Percentiles rank a stretch among this genome's conserved stretches.
These are phyloP conservation scores for Trichoderma arundinaceum DNA, from an alignment of 2,329 filamentous ascomycete genomes.

Conservation along the genomic window DNA sequence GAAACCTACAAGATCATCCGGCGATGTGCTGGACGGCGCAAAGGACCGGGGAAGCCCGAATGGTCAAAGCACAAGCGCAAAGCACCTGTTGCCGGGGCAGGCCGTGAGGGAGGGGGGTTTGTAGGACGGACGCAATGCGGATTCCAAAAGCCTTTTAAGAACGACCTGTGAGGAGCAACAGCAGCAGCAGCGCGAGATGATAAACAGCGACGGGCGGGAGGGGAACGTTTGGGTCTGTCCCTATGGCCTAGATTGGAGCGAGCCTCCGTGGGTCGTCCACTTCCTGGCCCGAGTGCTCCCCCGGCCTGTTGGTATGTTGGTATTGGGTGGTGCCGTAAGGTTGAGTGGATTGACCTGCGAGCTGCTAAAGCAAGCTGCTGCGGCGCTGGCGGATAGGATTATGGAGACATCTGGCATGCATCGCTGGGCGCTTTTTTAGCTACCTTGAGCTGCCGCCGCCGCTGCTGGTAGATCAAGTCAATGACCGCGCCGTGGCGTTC, in stretches of 20 bases:
- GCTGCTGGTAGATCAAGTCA: conserved; percentile 21
- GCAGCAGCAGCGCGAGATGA: conserved; percentile 31
- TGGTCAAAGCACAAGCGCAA: conserved; percentile 27
- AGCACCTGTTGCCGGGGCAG: conserved; percentile 26
- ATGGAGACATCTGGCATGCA: conserved; percentile 31
- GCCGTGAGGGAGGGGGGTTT: conserved; percentile 31
- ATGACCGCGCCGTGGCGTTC: conserved; percentile 18
- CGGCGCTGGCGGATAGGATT: conserved; percentile 29
- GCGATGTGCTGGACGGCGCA: conserved; percentile 29
- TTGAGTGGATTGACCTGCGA: conserved; percentile 30
- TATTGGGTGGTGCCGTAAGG: conserved; percentile 29
- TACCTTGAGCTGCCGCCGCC: conserved; percentile 26
- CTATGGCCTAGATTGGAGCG: conserved; percentile 33
- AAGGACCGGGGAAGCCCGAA: conserved; percentile 26
- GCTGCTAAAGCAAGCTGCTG: conserved; percentile 29
- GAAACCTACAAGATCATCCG: conserved; percentile 32
- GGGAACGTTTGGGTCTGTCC: conserved; percentile 31
- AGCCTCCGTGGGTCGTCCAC: conserved; percentile 32
- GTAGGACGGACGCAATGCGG: conserved; percentile 32
- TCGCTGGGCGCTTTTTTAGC: conserved; percentile 28
- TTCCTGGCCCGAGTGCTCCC: conserved; percentile 30
- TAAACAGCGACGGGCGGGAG: conserved; percentile 31
- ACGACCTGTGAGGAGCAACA: conserved; percentile 15
- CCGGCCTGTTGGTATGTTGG: conserved; percentile 29
- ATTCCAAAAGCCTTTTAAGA: conserved; percentile 21